Conservation (phyloP, 2,329 filamentous ascomycete genomes). For the Fusarium sp. region DNA sequence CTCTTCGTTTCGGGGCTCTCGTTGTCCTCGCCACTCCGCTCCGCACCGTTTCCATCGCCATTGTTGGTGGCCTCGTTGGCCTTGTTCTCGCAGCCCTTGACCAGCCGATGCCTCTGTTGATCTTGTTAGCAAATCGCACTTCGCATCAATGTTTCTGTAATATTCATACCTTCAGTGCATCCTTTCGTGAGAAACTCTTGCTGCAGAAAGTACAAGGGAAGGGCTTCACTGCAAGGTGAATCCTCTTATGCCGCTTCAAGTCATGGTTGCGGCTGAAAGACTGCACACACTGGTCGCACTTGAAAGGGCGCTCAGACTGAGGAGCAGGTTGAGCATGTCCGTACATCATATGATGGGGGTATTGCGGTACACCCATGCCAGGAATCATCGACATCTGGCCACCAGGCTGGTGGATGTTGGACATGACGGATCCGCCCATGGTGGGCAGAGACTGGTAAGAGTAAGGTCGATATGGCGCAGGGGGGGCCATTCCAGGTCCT, state of each 20-base stretch:
- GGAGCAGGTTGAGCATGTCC: slow-evolving; percentile 59
- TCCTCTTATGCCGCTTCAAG: slow-evolving; percentile 93
- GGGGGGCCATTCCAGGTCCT: slow-evolving; percentile 55
- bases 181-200: slow-evolving; percentile 96
- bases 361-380: slow-evolving; percentile 62
- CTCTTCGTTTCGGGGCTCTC: slow-evolving; percentile 37
- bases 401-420: slow-evolving; percentile 80
- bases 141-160: not conserved
- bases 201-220: slow-evolving; percentile 92
- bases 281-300: slow-evolving; percentile 91
- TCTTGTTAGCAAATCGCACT: slow-evolving; percentile 23
- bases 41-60: slow-evolving; percentile 35
- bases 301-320: slow-evolving; percentile 86
- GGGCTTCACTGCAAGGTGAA: slow-evolving; percentile 94
- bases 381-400: slow-evolving; percentile 78
- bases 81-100: slow-evolving; percentile 69
- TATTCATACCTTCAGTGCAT: slow-evolving; percentile 87
- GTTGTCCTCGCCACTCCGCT: slow-evolving; percentile 40
- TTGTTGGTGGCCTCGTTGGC: slow-evolving; percentile 38
- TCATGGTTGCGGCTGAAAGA: slow-evolving; percentile 98
- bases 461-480: slow-evolving; percentile 63
- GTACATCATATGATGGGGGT: slow-evolving; percentile 73
- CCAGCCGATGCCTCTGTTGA: slow-evolving; percentile 67
- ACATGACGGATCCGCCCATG: slow-evolving; percentile 77
- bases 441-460: slow-evolving; percentile 64